phyloP scores from a whole-genome alignment of 2,329 filamentous ascomycete species.

The Aspergillus tubingensis region DNA sequence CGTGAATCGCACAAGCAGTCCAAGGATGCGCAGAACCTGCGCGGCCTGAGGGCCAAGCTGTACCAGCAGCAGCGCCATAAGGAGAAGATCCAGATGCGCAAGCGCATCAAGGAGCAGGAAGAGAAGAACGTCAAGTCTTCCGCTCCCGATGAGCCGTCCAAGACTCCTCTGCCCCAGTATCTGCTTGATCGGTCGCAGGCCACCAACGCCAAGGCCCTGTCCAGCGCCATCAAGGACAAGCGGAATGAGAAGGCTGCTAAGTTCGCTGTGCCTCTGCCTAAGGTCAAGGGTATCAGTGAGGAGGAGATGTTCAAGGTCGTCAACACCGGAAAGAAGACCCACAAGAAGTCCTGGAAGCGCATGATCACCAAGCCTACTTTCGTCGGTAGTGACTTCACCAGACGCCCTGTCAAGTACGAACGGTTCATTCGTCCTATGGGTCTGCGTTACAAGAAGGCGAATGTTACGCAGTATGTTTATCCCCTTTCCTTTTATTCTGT shows the following conservation, averaged over 20 bases:
- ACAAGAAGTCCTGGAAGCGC: slow-evolving; percentile 72
- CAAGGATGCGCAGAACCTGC: slow-evolving; percentile 88
- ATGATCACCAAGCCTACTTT: slow-evolving; percentile 82
- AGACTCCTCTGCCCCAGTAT: slow-evolving; percentile 84
- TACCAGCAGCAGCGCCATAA: slow-evolving; percentile 90
- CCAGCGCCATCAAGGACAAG: slow-evolving; percentile 92
- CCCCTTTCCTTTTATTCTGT: too few species aligned
- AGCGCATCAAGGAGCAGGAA: slow-evolving; percentile 91
- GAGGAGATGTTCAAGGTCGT: slow-evolving; percentile 98
- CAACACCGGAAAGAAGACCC: slow-evolving; percentile 91
- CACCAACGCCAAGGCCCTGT: slow-evolving; percentile 72
- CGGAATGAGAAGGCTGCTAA: slow-evolving; percentile 89
- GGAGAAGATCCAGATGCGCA: slow-evolving; percentile 98
- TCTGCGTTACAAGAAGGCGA: slow-evolving; percentile 76
- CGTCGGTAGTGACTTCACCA: slow-evolving; percentile 86
- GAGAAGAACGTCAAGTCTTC: slow-evolving; percentile 91
- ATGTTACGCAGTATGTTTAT: slow-evolving; percentile 55
- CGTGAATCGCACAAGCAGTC: slow-evolving; percentile 87
- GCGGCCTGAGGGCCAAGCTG: slow-evolving; percentile 87
- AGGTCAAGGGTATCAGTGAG: slow-evolving; percentile 89
- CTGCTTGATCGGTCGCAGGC: slow-evolving; percentile 79
- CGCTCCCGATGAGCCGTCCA: slow-evolving; percentile 72
- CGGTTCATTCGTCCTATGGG: slow-evolving; percentile 75
- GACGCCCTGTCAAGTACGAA: slow-evolving; percentile 77
- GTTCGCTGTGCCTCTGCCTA: slow-evolving; percentile 88